phyloP scores from a whole-genome alignment of 2,329 filamentous ascomycete genomes.

The Esteya vermicola region DNA sequence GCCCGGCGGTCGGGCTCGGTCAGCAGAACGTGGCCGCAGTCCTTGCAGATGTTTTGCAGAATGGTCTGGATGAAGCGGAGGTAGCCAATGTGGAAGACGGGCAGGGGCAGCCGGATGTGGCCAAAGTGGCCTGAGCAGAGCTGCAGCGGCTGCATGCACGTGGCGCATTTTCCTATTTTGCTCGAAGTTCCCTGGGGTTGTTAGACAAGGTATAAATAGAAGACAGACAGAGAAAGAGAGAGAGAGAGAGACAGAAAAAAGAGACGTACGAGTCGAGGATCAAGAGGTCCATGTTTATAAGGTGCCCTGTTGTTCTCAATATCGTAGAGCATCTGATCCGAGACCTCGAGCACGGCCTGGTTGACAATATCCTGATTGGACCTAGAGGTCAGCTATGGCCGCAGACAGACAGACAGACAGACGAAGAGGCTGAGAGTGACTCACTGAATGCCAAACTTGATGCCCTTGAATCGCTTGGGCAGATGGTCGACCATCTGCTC shows the following conservation, averaged over 20 bases:
- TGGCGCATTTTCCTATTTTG: constrained; percentile 66
- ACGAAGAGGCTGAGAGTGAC: constrained; percentile 13
- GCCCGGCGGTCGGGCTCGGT: constrained; percentile 63
- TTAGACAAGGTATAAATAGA: too few relatives aligned
- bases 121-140: constrained; percentile 93
- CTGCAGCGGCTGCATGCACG: constrained; percentile 68
- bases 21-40: constrained; percentile 73
- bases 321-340: constrained; percentile 88
- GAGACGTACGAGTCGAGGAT: constrained; percentile 53
- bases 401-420: neutral
- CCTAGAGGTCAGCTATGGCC: constrained; percentile 32
- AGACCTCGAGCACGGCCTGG: constrained; percentile 87
- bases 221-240: neutral
- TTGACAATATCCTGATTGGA: constrained; percentile 91
- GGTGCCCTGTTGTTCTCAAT: constrained; percentile 64
- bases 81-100: constrained; percentile 92
- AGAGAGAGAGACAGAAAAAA: neutral
- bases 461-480: constrained; percentile 81
- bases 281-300: constrained; percentile 72
- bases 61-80: constrained; percentile 86
- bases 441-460: constrained; percentile 88
- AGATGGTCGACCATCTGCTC: constrained; percentile 79
- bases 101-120: constrained; percentile 77
- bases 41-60: constrained; percentile 91
- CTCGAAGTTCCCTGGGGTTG: constrained; percentile 59